Percentiles rank a stretch among this genome's conserved stretches.
Conservation (phyloP, 306 rosid genomes). For the Glycyrrhiza uralensis region DNA sequence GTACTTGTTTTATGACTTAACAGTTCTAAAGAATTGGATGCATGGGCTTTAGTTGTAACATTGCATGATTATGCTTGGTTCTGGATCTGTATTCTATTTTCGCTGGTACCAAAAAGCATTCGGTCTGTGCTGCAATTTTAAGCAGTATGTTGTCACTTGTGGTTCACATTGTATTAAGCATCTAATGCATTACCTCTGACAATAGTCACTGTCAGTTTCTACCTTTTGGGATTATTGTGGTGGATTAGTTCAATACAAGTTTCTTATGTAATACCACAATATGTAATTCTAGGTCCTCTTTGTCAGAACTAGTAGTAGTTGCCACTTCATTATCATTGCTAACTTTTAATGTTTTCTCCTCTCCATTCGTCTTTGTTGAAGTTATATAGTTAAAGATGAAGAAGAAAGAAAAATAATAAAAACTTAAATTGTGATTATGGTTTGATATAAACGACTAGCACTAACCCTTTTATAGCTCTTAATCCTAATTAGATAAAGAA, state of each 20-base stretch:
- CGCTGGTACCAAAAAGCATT: not conserved
- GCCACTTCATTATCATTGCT: not conserved
- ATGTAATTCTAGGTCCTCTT: not conserved
- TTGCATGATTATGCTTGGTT: not conserved
- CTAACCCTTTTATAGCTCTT: not conserved
- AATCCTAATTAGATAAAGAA: not conserved
- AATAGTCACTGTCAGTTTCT: not conserved
- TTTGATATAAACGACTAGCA: not conserved
- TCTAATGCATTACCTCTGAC: not conserved
- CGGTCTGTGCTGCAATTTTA: not conserved
- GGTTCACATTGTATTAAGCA: not conserved
- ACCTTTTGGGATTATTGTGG: slow-evolving; percentile 1
- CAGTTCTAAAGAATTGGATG: not conserved
- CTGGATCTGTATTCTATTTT: not conserved
- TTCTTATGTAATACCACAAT: not conserved
- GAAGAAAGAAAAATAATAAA: not conserved
- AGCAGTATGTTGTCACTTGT: not conserved
- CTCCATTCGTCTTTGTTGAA: not conserved
- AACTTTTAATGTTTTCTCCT: not conserved
- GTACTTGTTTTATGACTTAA: not conserved
- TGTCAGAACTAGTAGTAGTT: not conserved
- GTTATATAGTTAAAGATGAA: not conserved
- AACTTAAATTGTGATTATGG: not conserved
- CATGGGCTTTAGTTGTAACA: slow-evolving; percentile 1
- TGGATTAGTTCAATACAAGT: not conserved